These are phyloP conservation scores for Pyrenophora seminiperda DNA, from an alignment of 2,329 filamentous ascomycete genomes.

Conservation along the genomic window DNA sequence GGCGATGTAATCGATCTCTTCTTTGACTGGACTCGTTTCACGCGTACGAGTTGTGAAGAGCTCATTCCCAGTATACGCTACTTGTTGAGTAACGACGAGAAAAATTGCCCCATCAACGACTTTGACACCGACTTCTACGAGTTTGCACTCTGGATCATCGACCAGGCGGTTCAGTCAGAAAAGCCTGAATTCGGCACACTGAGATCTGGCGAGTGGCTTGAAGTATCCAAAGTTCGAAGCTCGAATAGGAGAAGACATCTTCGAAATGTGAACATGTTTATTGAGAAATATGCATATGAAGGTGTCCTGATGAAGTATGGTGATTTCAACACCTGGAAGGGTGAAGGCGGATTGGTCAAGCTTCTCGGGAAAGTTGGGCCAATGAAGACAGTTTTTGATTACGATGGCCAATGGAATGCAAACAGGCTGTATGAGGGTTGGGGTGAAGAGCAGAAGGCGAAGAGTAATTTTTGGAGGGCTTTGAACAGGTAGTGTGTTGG, in stretches of 20 bases:
- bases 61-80: not conserved
- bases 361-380: not conserved
- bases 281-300: not conserved
- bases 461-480: not conserved
- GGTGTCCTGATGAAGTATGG: not conserved
- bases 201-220: no score
- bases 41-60: not conserved
- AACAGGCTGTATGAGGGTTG: not conserved
- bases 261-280: not conserved
- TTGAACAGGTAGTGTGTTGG: not conserved
- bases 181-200: not conserved
- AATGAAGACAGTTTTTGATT: not conserved
- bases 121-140: not conserved
- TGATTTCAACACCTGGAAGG: not conserved
- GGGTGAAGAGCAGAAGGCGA: not conserved
- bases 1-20: not conserved
- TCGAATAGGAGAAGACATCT: not conserved
- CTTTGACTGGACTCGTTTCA: not conserved
- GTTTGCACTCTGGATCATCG: not conserved
- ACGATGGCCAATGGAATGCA: not conserved
- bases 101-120: not conserved
- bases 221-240: no score
- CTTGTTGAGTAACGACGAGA: not conserved
- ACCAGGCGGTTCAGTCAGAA: not conserved
- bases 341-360: not conserved